These are phyloP conservation scores for Akanthomyces muscarius DNA, from an alignment of 2,329 filamentous ascomycete species.

Conservation along the genomic window DNA sequence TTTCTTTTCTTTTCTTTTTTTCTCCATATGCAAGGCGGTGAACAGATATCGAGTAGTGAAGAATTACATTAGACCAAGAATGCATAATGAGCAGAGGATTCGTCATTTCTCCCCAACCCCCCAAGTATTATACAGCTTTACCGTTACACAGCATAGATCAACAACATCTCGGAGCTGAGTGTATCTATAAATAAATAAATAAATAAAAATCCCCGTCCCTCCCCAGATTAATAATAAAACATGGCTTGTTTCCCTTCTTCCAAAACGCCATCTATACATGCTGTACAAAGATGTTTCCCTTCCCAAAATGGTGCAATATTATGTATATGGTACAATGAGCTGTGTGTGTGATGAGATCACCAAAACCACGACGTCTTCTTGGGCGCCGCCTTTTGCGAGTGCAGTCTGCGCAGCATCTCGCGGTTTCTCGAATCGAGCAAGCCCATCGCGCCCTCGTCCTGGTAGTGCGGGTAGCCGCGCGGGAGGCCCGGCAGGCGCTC, in stretches of 20 bases:
- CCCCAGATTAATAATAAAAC: not conserved
- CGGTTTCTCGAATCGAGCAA: slow-evolving; percentile 52
- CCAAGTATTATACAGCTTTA: not conserved
- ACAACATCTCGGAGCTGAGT: slow-evolving; percentile 12
- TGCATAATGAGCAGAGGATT: not conserved
- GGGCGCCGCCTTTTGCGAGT: slow-evolving; percentile 42
- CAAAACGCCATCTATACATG: slow-evolving; percentile 18
- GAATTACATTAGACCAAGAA: not conserved
- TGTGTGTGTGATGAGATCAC: not conserved
- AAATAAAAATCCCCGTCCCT: not conserved
- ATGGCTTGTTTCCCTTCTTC: not conserved
- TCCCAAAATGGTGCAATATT: not conserved
- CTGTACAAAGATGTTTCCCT: not conserved
- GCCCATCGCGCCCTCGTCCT: slow-evolving; percentile 46
- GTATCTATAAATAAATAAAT: not conserved
- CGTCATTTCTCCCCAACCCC: not conserved
- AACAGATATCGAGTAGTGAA: not conserved
- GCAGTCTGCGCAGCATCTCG: slow-evolving; percentile 50
- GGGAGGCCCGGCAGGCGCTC: slow-evolving; percentile 36
- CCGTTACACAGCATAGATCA: not conserved
- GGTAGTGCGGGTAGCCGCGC: slow-evolving; percentile 40
- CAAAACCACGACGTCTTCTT: slow-evolving; percentile 33
- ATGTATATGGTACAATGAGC: not conserved
- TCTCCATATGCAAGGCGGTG: not conserved
- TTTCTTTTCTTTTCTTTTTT: not conserved